Percentiles rank a stretch among this genome's conserved stretches.
These are phyloP conservation scores for Oryza meyeriana DNA, from an alignment of 176 grass and related monocot genomes.

Conservation along the genomic window DNA sequence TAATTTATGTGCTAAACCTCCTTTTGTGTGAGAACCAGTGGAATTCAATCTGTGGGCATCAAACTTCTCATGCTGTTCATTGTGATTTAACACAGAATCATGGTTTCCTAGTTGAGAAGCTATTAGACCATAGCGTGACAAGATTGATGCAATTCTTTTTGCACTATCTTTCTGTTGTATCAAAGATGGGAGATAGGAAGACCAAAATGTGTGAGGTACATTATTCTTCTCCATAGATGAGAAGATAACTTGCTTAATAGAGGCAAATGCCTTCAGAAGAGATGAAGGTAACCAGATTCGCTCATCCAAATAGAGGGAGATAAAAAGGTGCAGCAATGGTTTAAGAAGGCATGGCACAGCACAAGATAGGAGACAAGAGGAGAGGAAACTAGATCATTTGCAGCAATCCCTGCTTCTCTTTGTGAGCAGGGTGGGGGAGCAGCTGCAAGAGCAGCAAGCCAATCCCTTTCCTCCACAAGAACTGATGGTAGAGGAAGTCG, in stretches of 20 bases:
- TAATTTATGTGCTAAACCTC: conserved; percentile 50
- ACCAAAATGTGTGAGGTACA: conserved; percentile 53
- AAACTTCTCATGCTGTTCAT: conserved; percentile 40
- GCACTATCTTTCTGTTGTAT: conserved; percentile 55
- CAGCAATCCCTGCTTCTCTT: conserved; percentile 81
- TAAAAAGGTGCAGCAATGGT: conserved; percentile 63
- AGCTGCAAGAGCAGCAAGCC: conserved; percentile 77
- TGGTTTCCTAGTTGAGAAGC: conserved; percentile 45
- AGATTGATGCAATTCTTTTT: conserved; percentile 59
- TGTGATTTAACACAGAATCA: conserved; percentile 29
- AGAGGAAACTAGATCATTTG: conserved; percentile 68
- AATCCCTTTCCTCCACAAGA: conserved; percentile 83
- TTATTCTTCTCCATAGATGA: conserved; percentile 65
- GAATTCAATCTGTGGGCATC: conserved; percentile 42
- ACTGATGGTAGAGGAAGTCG: conserved; percentile 73
- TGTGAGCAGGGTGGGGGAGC: conserved; percentile 93
- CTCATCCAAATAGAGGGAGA: conserved; percentile 78
- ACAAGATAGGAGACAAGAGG: conserved; percentile 73
- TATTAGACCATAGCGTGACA: conserved; percentile 68
- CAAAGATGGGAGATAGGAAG: conserved; percentile 62
- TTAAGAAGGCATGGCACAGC: conserved; percentile 76
- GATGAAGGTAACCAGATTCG: conserved; percentile 79
- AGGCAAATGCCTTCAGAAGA: conserved; percentile 63
- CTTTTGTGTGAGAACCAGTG: conserved; percentile 39
- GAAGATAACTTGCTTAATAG: conserved; percentile 61